These are phyloP conservation scores for Ulvella scutata DNA, from an alignment of 139 green algal genomes.

Conservation along the genomic window DNA sequence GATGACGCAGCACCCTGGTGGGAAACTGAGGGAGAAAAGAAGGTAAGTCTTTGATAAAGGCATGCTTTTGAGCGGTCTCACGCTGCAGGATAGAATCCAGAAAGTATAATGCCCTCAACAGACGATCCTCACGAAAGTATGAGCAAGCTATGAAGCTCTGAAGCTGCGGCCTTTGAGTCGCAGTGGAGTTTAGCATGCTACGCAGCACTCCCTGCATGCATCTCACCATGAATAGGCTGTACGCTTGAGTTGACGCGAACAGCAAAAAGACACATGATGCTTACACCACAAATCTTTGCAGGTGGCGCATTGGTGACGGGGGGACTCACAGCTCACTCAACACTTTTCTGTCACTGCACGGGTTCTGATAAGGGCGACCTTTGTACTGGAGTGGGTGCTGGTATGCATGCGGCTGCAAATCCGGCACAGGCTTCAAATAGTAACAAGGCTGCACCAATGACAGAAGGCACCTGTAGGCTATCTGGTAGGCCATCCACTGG, in stretches of 20 bases:
- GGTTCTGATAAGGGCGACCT: too few species aligned
- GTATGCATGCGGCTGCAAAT: too few species aligned
- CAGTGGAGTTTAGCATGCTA: neutral
- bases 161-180: neutral
- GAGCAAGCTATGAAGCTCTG: neutral
- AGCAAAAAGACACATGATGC: too few species aligned
- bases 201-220: neutral
- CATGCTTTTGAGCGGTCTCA: slow-evolving; percentile 34
- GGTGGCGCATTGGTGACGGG: too few species aligned
- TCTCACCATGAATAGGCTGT: neutral
- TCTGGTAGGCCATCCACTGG: neutral
- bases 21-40: slow-evolving; percentile 34
- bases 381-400: too few species aligned
- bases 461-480: neutral
- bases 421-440: too few species aligned
- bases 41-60: slow-evolving; percentile 45
- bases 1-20: slow-evolving; percentile 30
- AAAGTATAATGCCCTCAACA: slow-evolving; percentile 34
- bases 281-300: too few species aligned
- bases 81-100: slow-evolving; percentile 48
- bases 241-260: too few species aligned
- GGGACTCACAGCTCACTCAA: too few species aligned
- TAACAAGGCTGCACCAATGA: too few species aligned
- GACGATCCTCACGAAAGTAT: slow-evolving; percentile 18
- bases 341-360: too few species aligned